phyloP scores from a whole-genome alignment of 1,284 basidiomycete species.

The Cutaneotrichosporon cyanovorans region DNA sequence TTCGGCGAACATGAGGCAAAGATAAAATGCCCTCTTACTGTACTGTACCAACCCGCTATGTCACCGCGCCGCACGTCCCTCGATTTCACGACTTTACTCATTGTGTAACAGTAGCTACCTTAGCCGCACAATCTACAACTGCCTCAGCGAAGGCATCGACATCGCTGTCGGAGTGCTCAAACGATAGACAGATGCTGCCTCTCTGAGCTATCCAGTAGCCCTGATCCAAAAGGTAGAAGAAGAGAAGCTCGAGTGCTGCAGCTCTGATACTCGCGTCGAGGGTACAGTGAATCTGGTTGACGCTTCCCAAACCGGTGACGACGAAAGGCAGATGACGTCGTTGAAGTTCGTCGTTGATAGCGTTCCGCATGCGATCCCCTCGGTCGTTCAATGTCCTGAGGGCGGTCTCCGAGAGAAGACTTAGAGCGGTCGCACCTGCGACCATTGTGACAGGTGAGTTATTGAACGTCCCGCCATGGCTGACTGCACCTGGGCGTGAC shows the following conservation, averaged over 20 bases:
- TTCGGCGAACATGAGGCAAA: too few species aligned
- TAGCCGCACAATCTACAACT: conserved; percentile 1
- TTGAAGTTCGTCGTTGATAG: conserved; percentile 12
- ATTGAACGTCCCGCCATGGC: conserved; percentile 31
- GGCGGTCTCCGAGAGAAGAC: conserved; percentile 18
- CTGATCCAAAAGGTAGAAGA: conserved; percentile 17
- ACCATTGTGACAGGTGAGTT: conserved; percentile 31
- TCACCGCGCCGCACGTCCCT: too few species aligned
- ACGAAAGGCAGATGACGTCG: not conserved
- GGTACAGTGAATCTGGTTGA: conserved; percentile 26
- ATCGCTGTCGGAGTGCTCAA: conserved; percentile 5
- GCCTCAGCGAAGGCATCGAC: conserved; percentile 11
- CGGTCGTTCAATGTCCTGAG: conserved; percentile 17
- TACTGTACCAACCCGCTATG: too few species aligned
- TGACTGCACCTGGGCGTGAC: conserved; percentile 11
- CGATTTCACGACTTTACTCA: too few species aligned
- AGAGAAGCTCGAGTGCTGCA: conserved; percentile 15
- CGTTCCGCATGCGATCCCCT: conserved; percentile 19
- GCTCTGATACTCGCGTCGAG: conserved; percentile 1
- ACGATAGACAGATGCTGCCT: conserved; percentile 12
- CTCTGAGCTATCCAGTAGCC: conserved; percentile 24
- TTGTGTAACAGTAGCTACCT: too few species aligned
- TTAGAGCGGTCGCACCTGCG: conserved; percentile 20
- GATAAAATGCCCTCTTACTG: too few species aligned
- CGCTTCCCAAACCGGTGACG: conserved; percentile 26